Evolutionary conservation across 2,329 filamentous ascomycete species (phyloP).

Genomic region (Aspergillus fumigatus): DNA sequence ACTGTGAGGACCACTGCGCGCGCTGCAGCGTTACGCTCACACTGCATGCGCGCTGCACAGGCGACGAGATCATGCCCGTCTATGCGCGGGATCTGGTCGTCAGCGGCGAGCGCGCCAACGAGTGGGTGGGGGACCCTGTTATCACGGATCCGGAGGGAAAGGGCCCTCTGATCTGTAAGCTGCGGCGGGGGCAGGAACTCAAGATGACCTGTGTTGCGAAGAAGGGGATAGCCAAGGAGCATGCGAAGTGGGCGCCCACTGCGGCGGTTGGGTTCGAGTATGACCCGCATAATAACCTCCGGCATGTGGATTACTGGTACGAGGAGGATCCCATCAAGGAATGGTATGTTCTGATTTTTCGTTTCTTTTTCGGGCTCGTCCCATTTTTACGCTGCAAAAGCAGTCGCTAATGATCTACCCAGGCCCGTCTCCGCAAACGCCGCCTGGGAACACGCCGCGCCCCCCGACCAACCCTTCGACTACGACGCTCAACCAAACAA

Average conservation of each 20-base stretch:
- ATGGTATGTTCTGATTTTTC: conserved; percentile 59
- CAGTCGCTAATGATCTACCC: not conserved
- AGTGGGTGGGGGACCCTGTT: conserved; percentile 72
- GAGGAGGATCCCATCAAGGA: conserved; percentile 77
- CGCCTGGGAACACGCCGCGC: conserved; percentile 71
- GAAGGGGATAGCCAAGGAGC: conserved; percentile 98
- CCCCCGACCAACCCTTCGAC: conserved; percentile 83
- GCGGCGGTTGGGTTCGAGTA: conserved; percentile 95
- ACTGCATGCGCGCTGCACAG: conserved; percentile 79
- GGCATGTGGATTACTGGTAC: conserved; percentile 91
- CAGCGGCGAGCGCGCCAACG: conserved; percentile 64
- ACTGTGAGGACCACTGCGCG: conserved; percentile 93
- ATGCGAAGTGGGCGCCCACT: conserved; percentile 95
- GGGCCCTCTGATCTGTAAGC: conserved; percentile 82
- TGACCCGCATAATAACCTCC: conserved; percentile 93
- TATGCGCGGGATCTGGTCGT: conserved; percentile 86
- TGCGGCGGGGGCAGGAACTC: conserved; percentile 84
- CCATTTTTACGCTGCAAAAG: too few species aligned
- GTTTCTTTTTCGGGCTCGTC: not conserved
- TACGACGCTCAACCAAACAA: conserved; percentile 77
- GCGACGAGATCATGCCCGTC: conserved; percentile 86
- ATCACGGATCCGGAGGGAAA: conserved; percentile 77
- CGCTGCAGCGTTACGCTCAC: conserved; percentile 81
- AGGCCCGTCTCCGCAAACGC: conserved; percentile 38
- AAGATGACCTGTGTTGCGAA: conserved; percentile 90